A percentile compares a stretch with the other conserved stretches of the same genome.
Evolutionary conservation across 805 yeast species (phyloP).

Genomic region (Monosporozyma aquatica): DNA sequence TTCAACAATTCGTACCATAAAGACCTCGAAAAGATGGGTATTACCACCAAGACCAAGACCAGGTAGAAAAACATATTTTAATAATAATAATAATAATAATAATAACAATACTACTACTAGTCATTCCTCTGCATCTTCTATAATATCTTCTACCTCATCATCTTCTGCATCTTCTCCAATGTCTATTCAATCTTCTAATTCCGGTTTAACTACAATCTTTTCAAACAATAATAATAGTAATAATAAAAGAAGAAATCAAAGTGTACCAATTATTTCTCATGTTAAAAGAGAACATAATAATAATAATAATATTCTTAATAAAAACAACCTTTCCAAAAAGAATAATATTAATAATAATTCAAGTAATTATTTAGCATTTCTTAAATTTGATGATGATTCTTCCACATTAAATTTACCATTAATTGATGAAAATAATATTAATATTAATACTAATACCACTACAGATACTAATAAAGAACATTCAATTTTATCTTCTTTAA

Average conservation of each 20-base stretch:
- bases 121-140: neutral
- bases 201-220: slow-evolving; percentile 2
- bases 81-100: neutral
- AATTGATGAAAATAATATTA: neutral
- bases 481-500: neutral
- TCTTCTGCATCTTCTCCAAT: neutral
- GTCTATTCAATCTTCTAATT: slow-evolving; percentile 1
- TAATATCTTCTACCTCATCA: neutral
- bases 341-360: no score
- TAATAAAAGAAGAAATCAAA: slow-evolving; percentile 3
- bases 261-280: neutral
- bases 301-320: neutral
- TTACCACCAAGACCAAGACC: slow-evolving; percentile 80
- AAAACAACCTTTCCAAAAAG: slow-evolving; percentile 1
- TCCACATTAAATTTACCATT: neutral
- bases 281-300: slow-evolving; percentile 1
- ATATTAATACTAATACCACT: no score
- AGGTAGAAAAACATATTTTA: slow-evolving; percentile 36
- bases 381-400: slow-evolving; percentile 8
- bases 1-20: slow-evolving; percentile 13
- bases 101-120: neutral
- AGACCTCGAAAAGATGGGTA: slow-evolving; percentile 74
- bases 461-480: no score
- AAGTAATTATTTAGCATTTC: slow-evolving; percentile 5
- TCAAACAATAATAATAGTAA: neutral